Percentiles rank a stretch among this genome's conserved stretches.
Conservation (phyloP, 306 rosid genomes). For the Sicyos baderoa region DNA sequence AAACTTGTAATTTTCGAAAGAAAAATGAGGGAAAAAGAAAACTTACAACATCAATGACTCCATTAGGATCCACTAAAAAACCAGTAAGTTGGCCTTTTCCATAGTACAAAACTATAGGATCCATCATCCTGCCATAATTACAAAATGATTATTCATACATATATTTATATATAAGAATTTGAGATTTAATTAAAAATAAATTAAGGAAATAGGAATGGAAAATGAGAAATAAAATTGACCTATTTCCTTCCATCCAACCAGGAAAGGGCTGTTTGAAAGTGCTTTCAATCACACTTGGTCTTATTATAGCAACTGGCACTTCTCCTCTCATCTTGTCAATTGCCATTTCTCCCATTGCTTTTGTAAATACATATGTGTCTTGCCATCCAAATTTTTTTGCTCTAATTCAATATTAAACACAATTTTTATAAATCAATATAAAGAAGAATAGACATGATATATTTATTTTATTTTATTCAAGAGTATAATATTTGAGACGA, state of each 20-base stretch:
- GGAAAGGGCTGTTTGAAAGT: slow-evolving; percentile 84
- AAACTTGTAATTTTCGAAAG: too few species aligned
- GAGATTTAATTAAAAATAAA: too few species aligned
- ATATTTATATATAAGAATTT: neutral
- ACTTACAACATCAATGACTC: slow-evolving; percentile 79
- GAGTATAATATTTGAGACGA: too few species aligned
- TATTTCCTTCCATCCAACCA: slow-evolving; percentile 98
- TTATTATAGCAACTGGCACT: slow-evolving; percentile 64
- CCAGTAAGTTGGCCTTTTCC: slow-evolving; percentile 92
- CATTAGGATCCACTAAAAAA: slow-evolving; percentile 76
- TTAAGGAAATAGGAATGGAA: too few species aligned
- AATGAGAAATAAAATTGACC: slow-evolving; percentile 24
- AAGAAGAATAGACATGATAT: too few species aligned
- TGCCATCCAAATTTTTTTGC: slow-evolving; percentile 87
- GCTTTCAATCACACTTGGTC: slow-evolving; percentile 97
- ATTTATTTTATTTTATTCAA: too few species aligned
- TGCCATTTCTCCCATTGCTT: slow-evolving; percentile 99
- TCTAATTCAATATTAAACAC: slow-evolving; percentile 28
- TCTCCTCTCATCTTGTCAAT: slow-evolving; percentile 72
- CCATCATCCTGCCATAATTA: slow-evolving; percentile 64
- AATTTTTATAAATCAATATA: too few species aligned
- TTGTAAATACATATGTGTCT: slow-evolving; percentile 91
- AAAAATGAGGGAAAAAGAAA: neutral
- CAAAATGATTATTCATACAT: too few species aligned
- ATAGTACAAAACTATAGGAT: slow-evolving; percentile 82